A percentile compares a stretch with the other conserved stretches of the same genome.
Evolutionary conservation across 2,329 filamentous ascomycete species (phyloP).

Genomic region (Rhytidhysteron rufulum): DNA sequence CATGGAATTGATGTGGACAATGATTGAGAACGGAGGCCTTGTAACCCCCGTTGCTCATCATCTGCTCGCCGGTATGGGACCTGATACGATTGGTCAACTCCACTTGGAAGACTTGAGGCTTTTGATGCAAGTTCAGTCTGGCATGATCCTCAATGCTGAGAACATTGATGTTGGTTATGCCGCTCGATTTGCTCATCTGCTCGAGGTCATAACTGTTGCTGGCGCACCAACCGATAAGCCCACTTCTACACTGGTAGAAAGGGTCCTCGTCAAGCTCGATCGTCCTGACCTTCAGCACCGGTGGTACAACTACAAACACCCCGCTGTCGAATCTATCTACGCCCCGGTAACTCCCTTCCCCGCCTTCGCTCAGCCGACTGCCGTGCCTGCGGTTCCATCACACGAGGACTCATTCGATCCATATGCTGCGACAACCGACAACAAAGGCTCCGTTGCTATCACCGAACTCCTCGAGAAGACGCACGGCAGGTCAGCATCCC

Average conservation of each 20-base stretch:
- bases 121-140: constrained; percentile 57
- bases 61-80: constrained; percentile 57
- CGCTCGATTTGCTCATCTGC: constrained; percentile 58
- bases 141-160: constrained; percentile 44
- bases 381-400: constrained; percentile 54
- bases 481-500: constrained; percentile 66
- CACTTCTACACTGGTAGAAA: constrained; percentile 56
- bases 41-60: constrained; percentile 58
- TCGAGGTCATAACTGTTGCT: constrained; percentile 54
- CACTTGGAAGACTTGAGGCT: constrained; percentile 53
- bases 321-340: constrained; percentile 39
- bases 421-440: constrained; percentile 85
- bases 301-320: constrained; percentile 58
- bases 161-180: constrained; percentile 55
- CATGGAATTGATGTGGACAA: constrained; percentile 59
- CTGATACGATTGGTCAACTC: constrained; percentile 56
- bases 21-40: constrained; percentile 63
- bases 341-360: constrained; percentile 48
- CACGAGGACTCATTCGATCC: constrained; percentile 86
- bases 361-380: constrained; percentile 44
- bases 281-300: constrained; percentile 46
- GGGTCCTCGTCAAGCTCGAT: constrained; percentile 54
- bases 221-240: constrained; percentile 52
- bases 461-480: constrained; percentile 83
- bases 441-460: constrained; percentile 87